Base-by-base conservation (phyloP, 2,329 filamentous ascomycete species). In the Exophiala xenobiotica region DNA sequence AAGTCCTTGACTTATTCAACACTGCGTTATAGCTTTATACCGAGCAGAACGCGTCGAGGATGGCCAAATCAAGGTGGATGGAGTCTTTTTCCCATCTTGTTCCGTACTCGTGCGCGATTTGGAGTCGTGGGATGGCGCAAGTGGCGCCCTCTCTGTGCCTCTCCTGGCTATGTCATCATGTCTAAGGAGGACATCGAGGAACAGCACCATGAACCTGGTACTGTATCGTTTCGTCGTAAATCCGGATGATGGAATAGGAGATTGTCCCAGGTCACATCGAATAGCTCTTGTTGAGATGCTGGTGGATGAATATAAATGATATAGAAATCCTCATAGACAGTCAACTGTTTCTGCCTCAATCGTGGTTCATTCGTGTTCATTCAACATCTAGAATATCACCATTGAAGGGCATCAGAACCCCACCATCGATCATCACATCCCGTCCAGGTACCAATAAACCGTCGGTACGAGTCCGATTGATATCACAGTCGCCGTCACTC, bases 401-500 rank as follows among this genome's bases (percentile, higher is more conserved):
- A 40, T 12, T 40, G 19, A 20, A 39, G 38, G 14, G 6, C 19
- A 11, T n/a, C 22, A 19, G 18, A 40, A 40, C 38, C 38, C 38
- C 38, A 40, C 38, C 38, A 24, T 23, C 20, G 22, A 40, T 40
- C 23, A 40, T 40, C 38, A 40, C 19, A 24, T 40, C 38, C 6
- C 19, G 20, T 23, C n/a, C 12, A 3, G 20, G 14, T 40, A 11
- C 38, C 38, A 40, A 40, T 40, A 40, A 40, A 23, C 20, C n/a
- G 22, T 23, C 38, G 12, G n/a, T 12, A 6, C 19, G 38, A 40
- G 22, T 12, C 38, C 38, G 23, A 20, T 46, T 16, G 42, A 51
- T 51, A 51, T 51, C 49, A 46, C 42, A 37, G 45, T 46, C 49
- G 49, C 49, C 49, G 42, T 22, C 43, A 38, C 37, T 35, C 31